Conservation (phyloP, 257 asterid species). For the Solanum chilense region DNA sequence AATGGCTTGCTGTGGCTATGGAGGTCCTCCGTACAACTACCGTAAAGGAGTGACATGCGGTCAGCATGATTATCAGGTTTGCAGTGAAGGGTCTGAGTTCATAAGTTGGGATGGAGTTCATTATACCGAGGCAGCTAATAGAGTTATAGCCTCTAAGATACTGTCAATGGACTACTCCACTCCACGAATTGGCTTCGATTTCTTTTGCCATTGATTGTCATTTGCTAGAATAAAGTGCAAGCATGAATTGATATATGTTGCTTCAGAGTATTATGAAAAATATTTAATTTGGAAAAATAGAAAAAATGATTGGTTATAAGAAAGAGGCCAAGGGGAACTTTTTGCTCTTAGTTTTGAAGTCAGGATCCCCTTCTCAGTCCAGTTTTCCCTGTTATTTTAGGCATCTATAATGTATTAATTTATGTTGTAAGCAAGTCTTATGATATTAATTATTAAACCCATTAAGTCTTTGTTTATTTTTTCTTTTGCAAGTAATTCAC, state of each 20-base stretch:
- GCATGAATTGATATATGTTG: background rate
- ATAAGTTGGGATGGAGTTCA: conserved; percentile 85
- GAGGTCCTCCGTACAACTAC: conserved; percentile 84
- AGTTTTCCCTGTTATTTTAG: background rate
- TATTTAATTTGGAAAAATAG: background rate
- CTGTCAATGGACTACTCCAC: conserved; percentile 53
- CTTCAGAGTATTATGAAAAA: background rate
- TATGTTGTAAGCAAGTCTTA: background rate
- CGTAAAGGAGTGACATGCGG: conserved; percentile 44
- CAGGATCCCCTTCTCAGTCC: background rate
- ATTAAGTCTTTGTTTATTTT: background rate
- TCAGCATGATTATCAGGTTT: conserved; percentile 44
- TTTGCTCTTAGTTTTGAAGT: background rate
- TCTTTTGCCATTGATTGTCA: conserved; percentile 47
- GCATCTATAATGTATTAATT: background rate
- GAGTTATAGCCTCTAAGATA: conserved; percentile 48
- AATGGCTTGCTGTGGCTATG: conserved; percentile 84
- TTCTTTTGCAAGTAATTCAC: background rate
- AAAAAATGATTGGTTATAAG: background rate
- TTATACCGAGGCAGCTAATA: conserved; percentile 79
- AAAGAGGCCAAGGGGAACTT: background rate
- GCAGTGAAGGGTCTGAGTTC: conserved; percentile 28
- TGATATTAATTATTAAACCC: background rate
- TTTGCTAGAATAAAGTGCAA: background rate
- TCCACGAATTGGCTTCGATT: conserved; percentile 39